Evolutionary conservation across 2,329 filamentous ascomycete genomes (phyloP), one percentile per base, ranked within the genome.

Genomic region (Colletotrichum incanum): DNA sequence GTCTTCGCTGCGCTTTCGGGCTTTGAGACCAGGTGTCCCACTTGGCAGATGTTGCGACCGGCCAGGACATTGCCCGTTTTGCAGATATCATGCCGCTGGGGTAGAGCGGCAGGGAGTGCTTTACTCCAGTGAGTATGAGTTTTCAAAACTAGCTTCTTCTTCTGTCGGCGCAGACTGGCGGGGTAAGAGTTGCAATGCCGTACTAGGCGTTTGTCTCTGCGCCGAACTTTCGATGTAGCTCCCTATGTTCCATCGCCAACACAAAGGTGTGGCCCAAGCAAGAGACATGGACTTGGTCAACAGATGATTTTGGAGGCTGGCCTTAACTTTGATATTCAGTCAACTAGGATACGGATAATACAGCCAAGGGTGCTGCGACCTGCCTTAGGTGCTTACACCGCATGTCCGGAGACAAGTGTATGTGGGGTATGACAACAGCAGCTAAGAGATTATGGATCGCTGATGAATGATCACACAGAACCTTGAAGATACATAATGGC

Each of bases 231-330:
- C 18, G 11, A 12, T 28, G 8, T 7, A 18, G 7, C 18, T 20
- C 28, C 16, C 26, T 28, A 18, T 43, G 43, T 59, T 49, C 31
- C 23, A 31, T 12, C 14, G 14, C 18, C 20, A 26, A 20, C 47
- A 31, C 39, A 31, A 67, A 45, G 56, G 34, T 71, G 55, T 60
- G 49, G 43, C 61, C 49, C 41, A 43, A 67, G 64, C 49, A 26
- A 62, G 52, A 37, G 26, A 39, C n/a, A 31, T 5, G 16, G 45
- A 14, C 62, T 55, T 34, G 18, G 20, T 26, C 18, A 41, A 67
- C 7, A 49, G 18, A 49, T 34, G 41, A 14, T 56, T 43, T 23
- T 9, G 49, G 41, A 43, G 37, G 18, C 31, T 9, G 5, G 39
- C 14, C 49, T 12, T 41, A 54, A n/a, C 39, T 4, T 23, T 39